Evolutionary conservation across 768 basidiomycete species (phyloP), one percentile per base, ranked within the genome.

Genomic region (Mrakia hoshinonis): DNA sequence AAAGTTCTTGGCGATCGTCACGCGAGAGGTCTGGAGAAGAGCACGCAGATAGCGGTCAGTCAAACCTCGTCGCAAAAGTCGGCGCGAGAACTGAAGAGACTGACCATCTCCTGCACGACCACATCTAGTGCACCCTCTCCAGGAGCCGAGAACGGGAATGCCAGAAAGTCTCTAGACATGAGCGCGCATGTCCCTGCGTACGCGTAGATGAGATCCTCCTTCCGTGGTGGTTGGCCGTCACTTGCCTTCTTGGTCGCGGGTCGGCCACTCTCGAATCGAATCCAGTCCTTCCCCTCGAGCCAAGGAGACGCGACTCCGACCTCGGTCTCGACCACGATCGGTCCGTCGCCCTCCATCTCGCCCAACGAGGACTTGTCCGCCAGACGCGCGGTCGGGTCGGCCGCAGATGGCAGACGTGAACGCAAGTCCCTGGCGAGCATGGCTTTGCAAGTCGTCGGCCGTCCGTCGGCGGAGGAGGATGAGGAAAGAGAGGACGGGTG

Each of bases 111-210:
- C 24, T 80, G 79, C 0, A 80, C 74, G 22, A 79, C 79, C 0
- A 80, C 73, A 64, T 80, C 78, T 13, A 79, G 74, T 61, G 77
- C 18, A 1, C 79, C 79, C 46, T 77, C 73, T 2, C 79, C 79
- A n/a, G 76, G 68, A 7, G 71, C 75, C 1, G 76, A 73, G 1
- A 79, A 77, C 1, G 79, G 79, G 75, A 78, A 80, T 63, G 79
- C 78, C 72, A 78, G 77, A 20, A 80, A 75, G 71, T 79, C 78
- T 77, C 76, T 61, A 79, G 55, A 62, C 20, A 61, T 31, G 38
- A 77, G 71, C 64, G 77, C 78, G 22, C 79, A 68, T 11, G 26
- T 18, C 5, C 61, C 46, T 11, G 61, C 29, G 76, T 78, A 79
- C 67, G 76, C 73, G 67, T 79, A 79, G 22, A 78, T 62, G 20